Evolutionary conservation across 108 stramenopile species (phyloP).

Genomic region (Seminavis robusta): DNA sequence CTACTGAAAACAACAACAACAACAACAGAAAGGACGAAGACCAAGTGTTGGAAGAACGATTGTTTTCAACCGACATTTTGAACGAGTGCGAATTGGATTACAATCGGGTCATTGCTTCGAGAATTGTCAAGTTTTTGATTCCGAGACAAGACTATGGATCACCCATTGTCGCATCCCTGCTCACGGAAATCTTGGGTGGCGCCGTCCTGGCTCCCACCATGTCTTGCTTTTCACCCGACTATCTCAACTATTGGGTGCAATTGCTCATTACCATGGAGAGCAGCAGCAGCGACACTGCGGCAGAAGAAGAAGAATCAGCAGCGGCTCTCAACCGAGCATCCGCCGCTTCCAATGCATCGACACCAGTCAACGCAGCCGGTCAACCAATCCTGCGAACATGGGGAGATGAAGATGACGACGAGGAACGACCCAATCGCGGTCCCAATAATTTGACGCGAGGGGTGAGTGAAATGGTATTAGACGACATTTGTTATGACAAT

Average conservation of each 20-base stretch:
- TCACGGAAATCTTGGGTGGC: slow-evolving; percentile 66
- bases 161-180: slow-evolving; percentile 46
- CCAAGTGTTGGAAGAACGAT: slow-evolving; percentile 60
- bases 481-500: not conserved
- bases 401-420: too few species aligned
- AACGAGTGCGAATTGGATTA: slow-evolving; percentile 83
- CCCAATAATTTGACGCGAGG: not conserved
- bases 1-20: slow-evolving; percentile 3
- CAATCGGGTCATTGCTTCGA: slow-evolving; percentile 69
- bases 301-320: slow-evolving; percentile 13
- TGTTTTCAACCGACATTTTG: slow-evolving; percentile 51
- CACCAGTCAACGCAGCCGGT: too few species aligned
- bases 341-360: too few species aligned
- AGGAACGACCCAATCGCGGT: too few species aligned
- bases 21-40: slow-evolving; percentile 45
- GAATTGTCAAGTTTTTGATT: slow-evolving; percentile 52
- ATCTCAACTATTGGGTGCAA: slow-evolving; percentile 66
- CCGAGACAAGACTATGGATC: slow-evolving; percentile 65
- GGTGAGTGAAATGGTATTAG: not conserved
- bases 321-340: not conserved
- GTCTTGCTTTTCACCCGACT: slow-evolving; percentile 66
- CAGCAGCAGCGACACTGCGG: not conserved
- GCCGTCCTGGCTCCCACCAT: slow-evolving; percentile 65
- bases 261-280: slow-evolving; percentile 14
- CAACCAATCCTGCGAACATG: too few species aligned